Evolutionary conservation across 768 basidiomycete genomes (phyloP), one percentile per base, ranked within the genome.

Genomic region (Psilocybe subaeruginosa): DNA sequence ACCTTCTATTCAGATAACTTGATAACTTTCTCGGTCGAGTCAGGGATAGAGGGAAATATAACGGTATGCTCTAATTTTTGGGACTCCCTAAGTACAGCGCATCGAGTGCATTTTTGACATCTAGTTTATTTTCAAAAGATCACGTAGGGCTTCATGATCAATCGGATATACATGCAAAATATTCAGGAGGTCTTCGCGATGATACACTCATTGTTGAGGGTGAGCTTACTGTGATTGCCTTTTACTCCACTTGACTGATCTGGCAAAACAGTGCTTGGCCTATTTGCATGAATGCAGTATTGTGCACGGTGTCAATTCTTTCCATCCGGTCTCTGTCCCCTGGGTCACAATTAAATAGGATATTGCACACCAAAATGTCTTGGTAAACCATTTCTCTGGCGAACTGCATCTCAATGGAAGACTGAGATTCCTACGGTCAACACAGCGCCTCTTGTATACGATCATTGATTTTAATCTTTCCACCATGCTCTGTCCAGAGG

Each of bases 391-490:
- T 45, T 64, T 68, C 33, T 47, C 59, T 23, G 23, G 2, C 23
- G 23, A 23, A 23, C 23, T 23, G 23, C 23, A 23, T 3, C 11
- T 9, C 8, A 56, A 46, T 49, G 7, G n/a, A 12, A 54, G 59
- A 46, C 57, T 35, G 2, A 33, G 19, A 9, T 31, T 29, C 12
- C 54, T 70, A 12, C 61, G 63, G 29, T 48, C 48, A 23, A 29
- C 45, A 27, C 60, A 63, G 12, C 29, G 19, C n/a, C 45, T 71
- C 31, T 45, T 56, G 0, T 71, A 70, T 54, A 59, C 62, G 8
- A n/a, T 72, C 1, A 66, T 68, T 33, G 70, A 70, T 56, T 68
- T 70, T 45, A 65, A 66, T 30, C 11, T 58, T 16, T 60, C 70
- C 5, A 54, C 61, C 33, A 59, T 65, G 33, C 56, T 67, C 9